These are phyloP conservation scores for Takakia lepidozioides DNA, from an alignment of 225 moss, liverwort and hornwort species.

Conservation along the genomic window DNA sequence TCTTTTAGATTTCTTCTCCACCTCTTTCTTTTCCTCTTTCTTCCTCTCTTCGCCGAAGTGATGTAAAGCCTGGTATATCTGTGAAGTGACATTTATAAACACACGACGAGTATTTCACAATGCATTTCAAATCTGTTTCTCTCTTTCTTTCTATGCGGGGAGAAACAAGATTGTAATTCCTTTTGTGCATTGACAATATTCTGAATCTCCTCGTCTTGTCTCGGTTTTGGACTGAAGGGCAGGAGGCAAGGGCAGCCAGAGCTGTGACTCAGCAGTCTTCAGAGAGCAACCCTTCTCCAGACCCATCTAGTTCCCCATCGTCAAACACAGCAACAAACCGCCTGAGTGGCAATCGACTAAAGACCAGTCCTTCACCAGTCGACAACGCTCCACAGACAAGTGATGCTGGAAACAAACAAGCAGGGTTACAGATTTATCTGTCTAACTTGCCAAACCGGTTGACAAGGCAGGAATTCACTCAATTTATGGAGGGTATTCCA, in stretches of 20 bases:
- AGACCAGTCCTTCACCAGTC: neutral
- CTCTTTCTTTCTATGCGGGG: too few species aligned
- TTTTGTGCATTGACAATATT: too few species aligned
- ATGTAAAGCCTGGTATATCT: too few species aligned
- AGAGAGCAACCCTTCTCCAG: neutral
- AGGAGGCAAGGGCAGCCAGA: neutral
- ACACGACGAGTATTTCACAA: too few species aligned
- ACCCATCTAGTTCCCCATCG: neutral
- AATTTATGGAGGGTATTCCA: slow-evolving; percentile 16
- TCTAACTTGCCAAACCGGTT: slow-evolving; percentile 18
- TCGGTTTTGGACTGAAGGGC: neutral
- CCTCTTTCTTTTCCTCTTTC: too few species aligned
- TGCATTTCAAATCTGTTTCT: too few species aligned
- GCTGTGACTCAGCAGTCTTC: neutral
- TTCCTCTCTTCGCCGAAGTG: too few species aligned
- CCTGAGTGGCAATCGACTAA: neutral
- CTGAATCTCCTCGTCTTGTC: neutral
- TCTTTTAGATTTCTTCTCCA: too few species aligned
- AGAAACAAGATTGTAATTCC: too few species aligned
- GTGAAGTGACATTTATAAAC: too few species aligned
- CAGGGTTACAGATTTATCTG: slow-evolving; percentile 6
- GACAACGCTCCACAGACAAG: neutral
- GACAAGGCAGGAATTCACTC: slow-evolving; percentile 12
- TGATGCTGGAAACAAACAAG: neutral
- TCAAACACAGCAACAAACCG: too few species aligned